Base-by-base conservation (phyloP, 2,329 filamentous ascomycete genomes). In the Thermothelomyces thermophilus region DNA sequence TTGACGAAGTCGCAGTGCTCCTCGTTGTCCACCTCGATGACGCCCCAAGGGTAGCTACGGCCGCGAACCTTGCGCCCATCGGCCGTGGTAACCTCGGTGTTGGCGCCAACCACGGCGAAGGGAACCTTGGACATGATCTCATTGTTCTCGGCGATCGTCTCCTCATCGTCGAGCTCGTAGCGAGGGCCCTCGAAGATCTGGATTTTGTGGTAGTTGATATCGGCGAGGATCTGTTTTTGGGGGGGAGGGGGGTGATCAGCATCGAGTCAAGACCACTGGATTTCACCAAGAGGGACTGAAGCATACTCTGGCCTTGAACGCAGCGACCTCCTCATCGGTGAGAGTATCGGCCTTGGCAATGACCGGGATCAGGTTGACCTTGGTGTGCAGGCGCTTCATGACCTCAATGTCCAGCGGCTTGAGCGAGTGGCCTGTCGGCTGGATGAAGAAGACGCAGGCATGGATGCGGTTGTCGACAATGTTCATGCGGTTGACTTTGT, bases 401-500 rank as follows among this genome's bases (percentile, higher is more conserved):
- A 98, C 93, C 76, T 98, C 93, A 59, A 98, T 95, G 67, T 98
- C 93, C 58, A 98, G 79, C 57, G 93, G 93, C 84, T 98, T 98
- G 66, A 98, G 77, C 30, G 93, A 95, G 78, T 98, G 93, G 55
- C 93, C 93, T 28, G 93, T 98, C 60, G 93, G 93, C 75, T 98
- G 91, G 64, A 98, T 96, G 77, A 98, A 98, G 82, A 96, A 98
- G 56, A 98, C 93, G 65, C 94, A 97, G 50, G 93, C 93, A 65
- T 98, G 93, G 57, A 98, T 94, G 63, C 93, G 87, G 80, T 97
- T 98, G 75, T 98, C 93, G 56, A 98, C 86, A 70, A 97, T 97
- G 80, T 98, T 98, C 84, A 96, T 95, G 64, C 93, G 89, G 79
- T 98, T 98, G 70, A 98, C 90, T 82, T 97, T 98, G 83, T 98